Conservation (phyloP, 176 grass and related monocot species). For the Raddia guianensis region DNA sequence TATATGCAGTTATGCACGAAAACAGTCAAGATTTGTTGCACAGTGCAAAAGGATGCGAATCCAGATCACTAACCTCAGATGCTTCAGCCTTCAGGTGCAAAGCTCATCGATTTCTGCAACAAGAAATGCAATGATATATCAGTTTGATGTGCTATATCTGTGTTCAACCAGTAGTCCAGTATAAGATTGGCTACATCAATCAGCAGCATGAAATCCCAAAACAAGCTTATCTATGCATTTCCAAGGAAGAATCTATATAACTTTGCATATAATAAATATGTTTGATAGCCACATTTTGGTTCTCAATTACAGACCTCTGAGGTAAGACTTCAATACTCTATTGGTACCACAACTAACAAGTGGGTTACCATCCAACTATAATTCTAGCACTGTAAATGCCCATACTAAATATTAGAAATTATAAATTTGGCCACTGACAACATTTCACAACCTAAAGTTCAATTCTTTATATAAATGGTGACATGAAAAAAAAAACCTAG, state of each 20-base stretch:
- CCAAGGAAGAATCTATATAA: slow-evolving; percentile 17
- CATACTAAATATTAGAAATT: neutral
- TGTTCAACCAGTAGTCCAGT: too few species aligned
- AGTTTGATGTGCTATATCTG: slow-evolving; percentile 18
- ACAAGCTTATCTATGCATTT: slow-evolving; percentile 22
- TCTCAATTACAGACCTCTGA: neutral
- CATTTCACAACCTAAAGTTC: neutral
- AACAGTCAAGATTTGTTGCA: slow-evolving; percentile 4
- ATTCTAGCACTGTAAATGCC: neutral
- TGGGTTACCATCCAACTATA: neutral
- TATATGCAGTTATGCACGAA: slow-evolving; percentile 11
- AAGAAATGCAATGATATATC: slow-evolving; percentile 29
- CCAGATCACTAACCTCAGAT: slow-evolving; percentile 64
- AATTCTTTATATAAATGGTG: neutral
- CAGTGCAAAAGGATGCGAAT: slow-evolving; percentile 26
- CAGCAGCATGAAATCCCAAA: slow-evolving; percentile 24
- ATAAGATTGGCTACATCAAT: slow-evolving; percentile 26
- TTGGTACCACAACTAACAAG: neutral
- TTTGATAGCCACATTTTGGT: neutral
- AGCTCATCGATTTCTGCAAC: slow-evolving; percentile 73
- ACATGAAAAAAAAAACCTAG: neutral
- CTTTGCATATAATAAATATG: slow-evolving; percentile 17
- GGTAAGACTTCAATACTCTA: neutral
- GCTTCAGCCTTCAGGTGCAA: slow-evolving; percentile 57
- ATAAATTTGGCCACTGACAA: neutral